Evolutionary conservation across 192 early-diverging fungal species (phyloP).

Genomic region (Chytriomyces sp.): DNA sequence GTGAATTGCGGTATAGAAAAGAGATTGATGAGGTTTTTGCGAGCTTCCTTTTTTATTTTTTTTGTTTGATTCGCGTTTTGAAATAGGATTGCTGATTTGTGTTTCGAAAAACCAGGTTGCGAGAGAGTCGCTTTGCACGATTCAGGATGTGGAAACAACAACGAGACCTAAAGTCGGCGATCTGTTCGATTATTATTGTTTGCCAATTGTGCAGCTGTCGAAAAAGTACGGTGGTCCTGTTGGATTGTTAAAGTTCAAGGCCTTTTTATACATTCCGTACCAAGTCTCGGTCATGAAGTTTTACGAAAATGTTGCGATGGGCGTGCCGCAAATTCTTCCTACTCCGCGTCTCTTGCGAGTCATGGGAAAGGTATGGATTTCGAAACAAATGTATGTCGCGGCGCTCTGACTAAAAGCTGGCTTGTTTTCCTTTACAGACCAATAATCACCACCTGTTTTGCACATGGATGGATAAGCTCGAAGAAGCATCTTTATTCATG

Average conservation of each 20-base stretch:
- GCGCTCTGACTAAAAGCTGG: too few species aligned
- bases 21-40: background rate
- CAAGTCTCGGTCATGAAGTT: constrained; percentile 31
- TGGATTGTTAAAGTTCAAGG: constrained; percentile 5
- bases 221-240: constrained; percentile 28
- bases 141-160: background rate
- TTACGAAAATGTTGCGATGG: constrained; percentile 34
- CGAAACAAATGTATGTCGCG: too few species aligned
- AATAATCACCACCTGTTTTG: constrained; percentile 16
- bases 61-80: background rate
- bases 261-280: constrained; percentile 16
- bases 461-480: constrained; percentile 26
- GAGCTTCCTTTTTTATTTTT: too few species aligned
- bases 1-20: background rate
- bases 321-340: constrained; percentile 34
- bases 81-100: background rate
- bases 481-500: constrained; percentile 14
- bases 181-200: constrained; percentile 8
- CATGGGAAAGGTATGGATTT: background rate
- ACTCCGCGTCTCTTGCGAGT: constrained; percentile 20
- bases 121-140: background rate
- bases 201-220: constrained; percentile 15
- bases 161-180: constrained; percentile 4
- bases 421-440: background rate
- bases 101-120: background rate